These are phyloP conservation scores for Linum tenue DNA, from an alignment of 345 rosid species.

Conservation along the genomic window DNA sequence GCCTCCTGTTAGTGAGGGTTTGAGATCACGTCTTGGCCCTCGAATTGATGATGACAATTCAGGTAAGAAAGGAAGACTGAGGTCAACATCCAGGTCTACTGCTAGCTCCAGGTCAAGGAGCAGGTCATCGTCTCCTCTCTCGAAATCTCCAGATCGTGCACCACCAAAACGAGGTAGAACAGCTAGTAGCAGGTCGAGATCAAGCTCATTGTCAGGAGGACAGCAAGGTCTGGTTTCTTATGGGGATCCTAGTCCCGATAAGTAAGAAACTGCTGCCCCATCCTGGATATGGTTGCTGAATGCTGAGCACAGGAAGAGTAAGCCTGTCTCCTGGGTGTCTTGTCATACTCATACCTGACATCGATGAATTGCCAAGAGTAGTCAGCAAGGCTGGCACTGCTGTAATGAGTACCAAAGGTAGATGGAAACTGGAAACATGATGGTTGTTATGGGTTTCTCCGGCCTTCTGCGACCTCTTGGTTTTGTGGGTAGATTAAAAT, in stretches of 20 bases:
- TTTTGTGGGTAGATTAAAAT: too few relatives aligned
- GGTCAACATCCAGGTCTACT: constrained; percentile 24
- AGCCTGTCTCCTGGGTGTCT: too few relatives aligned
- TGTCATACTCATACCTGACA: too few relatives aligned
- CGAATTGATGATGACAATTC: constrained; percentile 24
- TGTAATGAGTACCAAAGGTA: too few relatives aligned
- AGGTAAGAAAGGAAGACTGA: constrained; percentile 19
- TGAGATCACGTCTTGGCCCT: constrained; percentile 71
- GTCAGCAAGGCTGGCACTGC: too few relatives aligned
- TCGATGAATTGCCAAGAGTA: too few relatives aligned
- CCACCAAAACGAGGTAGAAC: constrained; percentile 23
- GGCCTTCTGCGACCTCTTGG: too few relatives aligned
- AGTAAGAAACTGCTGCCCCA: not conserved
- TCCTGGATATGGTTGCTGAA: too few relatives aligned
- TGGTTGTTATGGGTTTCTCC: too few relatives aligned
- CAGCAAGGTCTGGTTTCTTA: constrained; percentile 71
- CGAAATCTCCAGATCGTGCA: constrained; percentile 35
- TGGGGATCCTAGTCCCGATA: constrained; percentile 51
- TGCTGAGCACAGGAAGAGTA: too few relatives aligned
- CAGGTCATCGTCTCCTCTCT: constrained; percentile 20
- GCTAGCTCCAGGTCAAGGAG: constrained; percentile 20
- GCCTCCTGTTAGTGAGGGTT: constrained; percentile 47
- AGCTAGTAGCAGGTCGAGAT: constrained; percentile 35
- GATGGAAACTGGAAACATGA: too few relatives aligned
- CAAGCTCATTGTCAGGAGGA: constrained; percentile 54